Conservation (phyloP, 2,329 filamentous ascomycete species). For the Epichloe aotearoae region DNA sequence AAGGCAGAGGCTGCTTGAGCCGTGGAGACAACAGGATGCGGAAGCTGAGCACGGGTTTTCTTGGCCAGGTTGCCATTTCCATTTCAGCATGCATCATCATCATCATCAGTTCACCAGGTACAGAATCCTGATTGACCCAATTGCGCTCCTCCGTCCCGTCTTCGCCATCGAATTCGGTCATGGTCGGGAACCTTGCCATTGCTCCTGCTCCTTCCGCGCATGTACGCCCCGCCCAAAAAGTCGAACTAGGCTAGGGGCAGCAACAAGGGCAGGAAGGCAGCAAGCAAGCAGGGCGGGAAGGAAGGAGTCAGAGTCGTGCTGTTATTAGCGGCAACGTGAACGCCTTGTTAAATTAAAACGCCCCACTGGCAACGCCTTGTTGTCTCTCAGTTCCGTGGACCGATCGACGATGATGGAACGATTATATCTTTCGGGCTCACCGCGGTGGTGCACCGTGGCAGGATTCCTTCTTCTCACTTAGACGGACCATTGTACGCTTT, state of each 20-base stretch:
- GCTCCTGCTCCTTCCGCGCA: not conserved
- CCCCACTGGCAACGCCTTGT: not conserved
- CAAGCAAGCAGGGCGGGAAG: no score
- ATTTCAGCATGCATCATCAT: not conserved
- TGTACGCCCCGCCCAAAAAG: not conserved
- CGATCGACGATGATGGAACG: slow-evolving; percentile 1
- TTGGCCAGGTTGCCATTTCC: no score
- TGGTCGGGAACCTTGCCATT: not conserved
- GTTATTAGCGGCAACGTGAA: not conserved
- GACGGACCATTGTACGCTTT: not conserved
- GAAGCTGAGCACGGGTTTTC: no score
- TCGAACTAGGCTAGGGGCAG: not conserved
- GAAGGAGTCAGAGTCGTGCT: no score
- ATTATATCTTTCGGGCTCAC: not conserved
- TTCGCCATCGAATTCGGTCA: slow-evolving; percentile 1
- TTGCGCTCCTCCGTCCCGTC: not conserved
- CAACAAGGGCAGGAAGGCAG: not conserved
- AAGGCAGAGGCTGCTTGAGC: not conserved
- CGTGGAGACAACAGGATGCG: not conserved
- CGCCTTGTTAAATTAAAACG: not conserved
- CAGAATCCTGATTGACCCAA: not conserved
- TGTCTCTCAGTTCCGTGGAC: not conserved
- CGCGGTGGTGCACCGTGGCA: not conserved
- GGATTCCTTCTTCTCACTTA: not conserved
- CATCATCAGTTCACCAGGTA: not conserved